These are phyloP conservation scores for Ormosia semicastrata DNA, from an alignment of 306 rosid genomes.

Conservation along the genomic window DNA sequence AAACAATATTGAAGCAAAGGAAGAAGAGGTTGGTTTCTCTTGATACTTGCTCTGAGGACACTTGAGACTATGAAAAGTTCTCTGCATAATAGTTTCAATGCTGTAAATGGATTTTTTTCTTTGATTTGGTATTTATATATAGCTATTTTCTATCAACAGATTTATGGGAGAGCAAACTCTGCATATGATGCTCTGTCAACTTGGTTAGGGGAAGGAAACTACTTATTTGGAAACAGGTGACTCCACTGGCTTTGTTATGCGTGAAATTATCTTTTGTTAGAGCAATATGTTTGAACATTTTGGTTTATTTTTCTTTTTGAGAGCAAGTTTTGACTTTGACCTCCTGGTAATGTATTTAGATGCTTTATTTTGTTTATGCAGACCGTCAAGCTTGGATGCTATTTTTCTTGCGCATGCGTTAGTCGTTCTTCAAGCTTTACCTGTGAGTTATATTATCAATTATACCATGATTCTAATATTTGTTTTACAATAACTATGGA, in stretches of 20 bases:
- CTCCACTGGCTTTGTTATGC: conserved; percentile 13
- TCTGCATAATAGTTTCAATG: not conserved
- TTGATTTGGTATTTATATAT: not conserved
- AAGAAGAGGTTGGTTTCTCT: conserved; percentile 53
- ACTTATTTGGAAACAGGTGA: conserved; percentile 67
- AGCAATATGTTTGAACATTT: not conserved
- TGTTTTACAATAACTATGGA: not conserved
- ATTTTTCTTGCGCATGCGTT: conserved; percentile 73
- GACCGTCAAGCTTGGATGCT: conserved; percentile 91
- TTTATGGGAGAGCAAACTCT: conserved; percentile 59
- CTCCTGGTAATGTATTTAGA: conserved; percentile 5
- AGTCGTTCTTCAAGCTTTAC: conserved; percentile 63
- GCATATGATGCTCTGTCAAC: conserved; percentile 74
- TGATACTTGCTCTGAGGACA: not conserved
- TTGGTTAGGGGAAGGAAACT: conserved; percentile 57
- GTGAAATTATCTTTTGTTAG: not conserved
- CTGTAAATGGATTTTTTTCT: not conserved
- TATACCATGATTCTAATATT: not conserved
- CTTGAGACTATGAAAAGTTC: not conserved
- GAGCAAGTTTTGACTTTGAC: not conserved
- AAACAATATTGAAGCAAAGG: conserved; percentile 59
- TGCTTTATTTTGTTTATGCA: conserved; percentile 38
- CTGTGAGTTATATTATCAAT: conserved; percentile 58
- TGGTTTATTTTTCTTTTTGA: not conserved
- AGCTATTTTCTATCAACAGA: conserved; percentile 46